phyloP scores from a whole-genome alignment of 176 grass and related monocot genomes.

The Paspalum vaginatum region DNA sequence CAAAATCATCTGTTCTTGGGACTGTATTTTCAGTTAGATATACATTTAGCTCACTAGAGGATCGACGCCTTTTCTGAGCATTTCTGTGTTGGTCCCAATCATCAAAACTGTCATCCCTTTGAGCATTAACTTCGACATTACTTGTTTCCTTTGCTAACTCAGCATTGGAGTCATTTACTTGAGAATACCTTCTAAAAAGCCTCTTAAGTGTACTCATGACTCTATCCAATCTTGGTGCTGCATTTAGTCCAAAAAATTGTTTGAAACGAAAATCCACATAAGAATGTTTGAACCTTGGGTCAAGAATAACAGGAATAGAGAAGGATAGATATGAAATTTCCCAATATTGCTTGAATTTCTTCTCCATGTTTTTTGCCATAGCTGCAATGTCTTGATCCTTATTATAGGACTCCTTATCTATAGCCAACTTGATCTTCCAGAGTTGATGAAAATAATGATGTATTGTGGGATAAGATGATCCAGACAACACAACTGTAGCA shows the following conservation, averaged over 20 bases:
- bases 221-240: neutral
- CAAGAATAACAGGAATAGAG: neutral
- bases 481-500: neutral
- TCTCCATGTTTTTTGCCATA: neutral
- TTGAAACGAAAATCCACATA: neutral
- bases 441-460: too few species aligned
- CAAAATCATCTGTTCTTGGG: neutral
- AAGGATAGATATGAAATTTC: neutral
- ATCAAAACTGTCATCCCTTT: neutral
- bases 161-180: neutral
- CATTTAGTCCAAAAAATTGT: neutral
- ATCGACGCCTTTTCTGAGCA: neutral
- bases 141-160: neutral
- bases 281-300: neutral
- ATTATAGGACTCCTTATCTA: neutral
- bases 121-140: neutral
- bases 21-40: neutral
- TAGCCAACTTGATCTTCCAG: neutral
- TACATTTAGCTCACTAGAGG: neutral
- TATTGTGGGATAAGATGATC: too few species aligned
- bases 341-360: neutral
- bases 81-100: neutral
- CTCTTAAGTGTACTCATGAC: neutral
- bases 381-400: neutral
- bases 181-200: neutral